Base-by-base conservation (phyloP, 2,329 filamentous ascomycete genomes). In the Apiospora phragmitis region DNA sequence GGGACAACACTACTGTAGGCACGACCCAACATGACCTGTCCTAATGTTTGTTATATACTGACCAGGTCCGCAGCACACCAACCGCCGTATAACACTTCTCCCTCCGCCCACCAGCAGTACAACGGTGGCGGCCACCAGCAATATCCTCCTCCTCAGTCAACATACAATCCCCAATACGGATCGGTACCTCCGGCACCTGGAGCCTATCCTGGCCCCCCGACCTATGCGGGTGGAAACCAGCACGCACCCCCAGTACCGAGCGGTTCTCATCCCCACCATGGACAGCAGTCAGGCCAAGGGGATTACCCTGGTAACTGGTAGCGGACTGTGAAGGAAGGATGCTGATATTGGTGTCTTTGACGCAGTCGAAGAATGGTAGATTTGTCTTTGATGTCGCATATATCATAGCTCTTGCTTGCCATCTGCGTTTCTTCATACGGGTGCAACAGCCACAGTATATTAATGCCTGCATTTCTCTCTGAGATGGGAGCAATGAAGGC, bases 301-400 rank as follows among this genome's bases (percentile, higher is more conserved):
- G 80, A 77, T 41, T 83, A 82, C 69, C 78, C 79, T 12, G 76
- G 77, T 18, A 77, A 75, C 69, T 80, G 79, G 76, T 80, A 77
- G 72, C 16, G 59, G 43, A 38, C 18, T 21, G 16, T 6, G 41
- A 29, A 47, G 41, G 41, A 67, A 47, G 42, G 41, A 32, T 47
- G 18, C 55, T 38, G 55, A 62, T 12, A 29, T 62, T 38, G 55
- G 55, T 62, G 12, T 35, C 32, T 62, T 62, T 38, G 55, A 38
- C 55, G 35, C 29, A 12, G 32, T 38, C 55, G n/a, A 62, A 38
- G 55, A 21, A 35, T n/a, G 55, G 55, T 65, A 67, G 65, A 59
- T 67, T n/a, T 67, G 41, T 67, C 41, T 67, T 45, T 67, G 65
- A 67, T 67, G 32, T 62, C 32, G 55, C 55, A 62, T 62, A 62